A percentile compares a stretch with the other conserved stretches of the same genome.
phyloP scores from a whole-genome alignment of 495 filamentous ascomycete species.

The Podospora appendiculata region DNA sequence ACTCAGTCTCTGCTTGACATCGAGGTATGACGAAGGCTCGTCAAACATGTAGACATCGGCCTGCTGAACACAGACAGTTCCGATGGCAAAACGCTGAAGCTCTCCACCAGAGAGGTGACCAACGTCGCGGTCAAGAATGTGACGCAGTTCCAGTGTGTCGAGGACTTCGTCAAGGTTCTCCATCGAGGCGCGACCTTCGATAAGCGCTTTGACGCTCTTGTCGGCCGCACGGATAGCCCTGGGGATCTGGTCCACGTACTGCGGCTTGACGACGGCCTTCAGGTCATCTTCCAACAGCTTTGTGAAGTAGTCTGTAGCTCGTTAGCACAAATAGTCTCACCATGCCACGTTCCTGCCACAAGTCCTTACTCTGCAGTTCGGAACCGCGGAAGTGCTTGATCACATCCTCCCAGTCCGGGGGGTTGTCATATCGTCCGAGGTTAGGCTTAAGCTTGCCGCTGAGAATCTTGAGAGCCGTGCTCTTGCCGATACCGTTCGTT shows the following conservation, averaged over 20 bases:
- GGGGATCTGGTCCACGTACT: slow-evolving; percentile 97
- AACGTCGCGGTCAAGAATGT: slow-evolving; percentile 84
- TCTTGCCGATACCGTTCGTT: slow-evolving; percentile 99
- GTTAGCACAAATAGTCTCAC: slow-evolving; percentile 5
- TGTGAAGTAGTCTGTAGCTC: slow-evolving; percentile 79
- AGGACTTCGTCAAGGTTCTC: slow-evolving; percentile 80
- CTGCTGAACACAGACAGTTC: slow-evolving; percentile 87
- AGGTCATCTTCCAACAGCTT: slow-evolving; percentile 94
- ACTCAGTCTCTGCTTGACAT: slow-evolving; percentile 93
- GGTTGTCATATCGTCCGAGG: slow-evolving; percentile 87
- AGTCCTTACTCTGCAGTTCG: slow-evolving; percentile 78
- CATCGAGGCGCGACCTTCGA: slow-evolving; percentile 65
- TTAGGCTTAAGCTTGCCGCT: slow-evolving; percentile 98
- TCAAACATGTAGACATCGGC: slow-evolving; percentile 99
- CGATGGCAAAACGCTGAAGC: slow-evolving; percentile 95
- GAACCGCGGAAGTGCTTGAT: slow-evolving; percentile 96
- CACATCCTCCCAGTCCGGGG: slow-evolving; percentile 98
- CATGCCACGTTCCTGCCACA: too few relatives aligned
- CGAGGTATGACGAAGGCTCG: slow-evolving; percentile 95
- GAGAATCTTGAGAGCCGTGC: slow-evolving; percentile 94
- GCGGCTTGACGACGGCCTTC: slow-evolving; percentile 96
- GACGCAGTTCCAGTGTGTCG: slow-evolving; percentile 75
- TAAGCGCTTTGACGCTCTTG: slow-evolving; percentile 66
- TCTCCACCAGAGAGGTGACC: slow-evolving; percentile 89
- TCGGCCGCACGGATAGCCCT: slow-evolving; percentile 76